These are phyloP conservation scores for Myriosclerotinia curreyana DNA, from an alignment of 2,329 filamentous ascomycete species.

Conservation along the genomic window DNA sequence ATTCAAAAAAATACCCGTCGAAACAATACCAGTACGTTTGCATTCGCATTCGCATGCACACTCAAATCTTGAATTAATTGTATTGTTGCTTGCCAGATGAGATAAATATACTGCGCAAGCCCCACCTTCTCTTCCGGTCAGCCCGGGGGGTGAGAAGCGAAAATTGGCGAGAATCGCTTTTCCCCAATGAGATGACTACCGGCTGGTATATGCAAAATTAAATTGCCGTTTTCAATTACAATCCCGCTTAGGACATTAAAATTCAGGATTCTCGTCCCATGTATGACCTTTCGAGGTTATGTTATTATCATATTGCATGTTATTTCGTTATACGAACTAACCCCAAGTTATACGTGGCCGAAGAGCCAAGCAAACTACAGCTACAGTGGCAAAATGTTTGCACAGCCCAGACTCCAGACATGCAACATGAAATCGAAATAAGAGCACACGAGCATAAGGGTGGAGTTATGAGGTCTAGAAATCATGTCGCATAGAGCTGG, in stretches of 20 bases:
- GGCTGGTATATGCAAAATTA: too few species aligned
- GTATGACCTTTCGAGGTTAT: neutral
- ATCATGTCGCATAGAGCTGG: neutral
- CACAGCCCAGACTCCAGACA: slow-evolving; percentile 1
- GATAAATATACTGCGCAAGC: too few species aligned
- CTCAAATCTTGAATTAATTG: too few species aligned
- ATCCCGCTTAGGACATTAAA: too few species aligned
- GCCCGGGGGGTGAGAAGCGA: neutral
- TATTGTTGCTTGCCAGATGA: too few species aligned
- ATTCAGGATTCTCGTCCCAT: too few species aligned
- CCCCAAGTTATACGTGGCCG: neutral
- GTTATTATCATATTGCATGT: neutral
- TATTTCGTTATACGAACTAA: neutral
- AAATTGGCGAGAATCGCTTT: too few species aligned
- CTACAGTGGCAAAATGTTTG: neutral
- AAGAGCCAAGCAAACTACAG: neutral
- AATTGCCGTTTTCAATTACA: neutral
- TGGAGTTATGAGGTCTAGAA: neutral
- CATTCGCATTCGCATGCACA: too few species aligned
- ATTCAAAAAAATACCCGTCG: too few species aligned
- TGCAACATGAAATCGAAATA: neutral
- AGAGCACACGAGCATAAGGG: neutral
- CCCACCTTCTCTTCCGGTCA: neutral
- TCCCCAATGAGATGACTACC: neutral
- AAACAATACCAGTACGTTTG: too few species aligned